Conservation (phyloP, 2,329 filamentous ascomycete species). For the Pyrenochaeta sp. region DNA sequence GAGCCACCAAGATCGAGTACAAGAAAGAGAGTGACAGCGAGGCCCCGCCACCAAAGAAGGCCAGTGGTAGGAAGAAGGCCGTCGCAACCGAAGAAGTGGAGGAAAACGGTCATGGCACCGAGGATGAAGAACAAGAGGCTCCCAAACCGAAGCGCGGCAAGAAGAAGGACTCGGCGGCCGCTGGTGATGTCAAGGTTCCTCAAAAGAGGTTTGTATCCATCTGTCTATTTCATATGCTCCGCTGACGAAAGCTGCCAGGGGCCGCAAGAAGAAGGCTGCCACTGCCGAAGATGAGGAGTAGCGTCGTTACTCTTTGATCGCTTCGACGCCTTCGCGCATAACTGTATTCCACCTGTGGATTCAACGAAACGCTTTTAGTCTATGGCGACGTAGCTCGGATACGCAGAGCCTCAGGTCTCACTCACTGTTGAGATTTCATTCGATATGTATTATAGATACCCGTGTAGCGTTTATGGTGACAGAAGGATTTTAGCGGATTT, state of each 20-base stretch:
- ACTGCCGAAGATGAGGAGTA: constrained; percentile 23
- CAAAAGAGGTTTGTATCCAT: constrained; percentile 36
- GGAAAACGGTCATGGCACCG: constrained; percentile 16
- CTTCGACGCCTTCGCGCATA: too few relatives aligned
- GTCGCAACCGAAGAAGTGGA: constrained; percentile 19
- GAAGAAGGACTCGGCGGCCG: constrained; percentile 24
- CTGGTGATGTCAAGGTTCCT: constrained; percentile 25
- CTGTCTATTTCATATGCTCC: too few relatives aligned
- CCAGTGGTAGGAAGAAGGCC: constrained; percentile 38
- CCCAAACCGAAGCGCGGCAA: constrained; percentile 31
- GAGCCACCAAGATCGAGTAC: constrained; percentile 14
- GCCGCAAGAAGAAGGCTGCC: constrained; percentile 35
- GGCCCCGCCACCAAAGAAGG: constrained; percentile 38
- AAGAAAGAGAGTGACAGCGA: constrained; percentile 16
- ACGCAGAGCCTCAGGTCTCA: constrained; percentile 3
- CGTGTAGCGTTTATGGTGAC: neutral
- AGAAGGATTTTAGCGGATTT: too few relatives aligned
- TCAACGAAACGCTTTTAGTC: too few relatives aligned
- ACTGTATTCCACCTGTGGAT: too few relatives aligned
- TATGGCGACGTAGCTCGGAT: constrained; percentile 6
- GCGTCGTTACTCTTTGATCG: neutral
- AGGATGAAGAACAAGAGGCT: constrained; percentile 18
- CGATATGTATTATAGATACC: constrained; percentile 2
- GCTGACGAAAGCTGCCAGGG: constrained; percentile 25
- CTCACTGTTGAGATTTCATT: neutral